phyloP scores from a whole-genome alignment of 345 rosid species.

The Crucihimalaya himalaica region DNA sequence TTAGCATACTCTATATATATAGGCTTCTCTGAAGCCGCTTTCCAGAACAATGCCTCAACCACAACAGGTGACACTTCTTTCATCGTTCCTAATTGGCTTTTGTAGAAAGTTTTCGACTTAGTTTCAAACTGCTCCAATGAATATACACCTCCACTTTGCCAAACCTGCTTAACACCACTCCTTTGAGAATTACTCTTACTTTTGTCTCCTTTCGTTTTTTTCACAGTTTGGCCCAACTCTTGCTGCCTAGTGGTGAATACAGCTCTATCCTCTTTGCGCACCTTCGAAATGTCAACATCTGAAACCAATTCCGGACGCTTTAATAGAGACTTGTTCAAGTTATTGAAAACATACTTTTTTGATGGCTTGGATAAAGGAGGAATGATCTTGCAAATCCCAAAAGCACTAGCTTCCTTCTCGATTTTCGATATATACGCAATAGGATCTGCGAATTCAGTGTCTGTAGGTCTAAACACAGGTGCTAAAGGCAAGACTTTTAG shows the following conservation, averaged over 20 bases:
- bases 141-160: conserved; percentile 97
- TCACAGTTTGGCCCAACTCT: conserved; percentile 79
- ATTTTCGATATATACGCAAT: conserved; percentile 96
- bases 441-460: conserved; percentile 98
- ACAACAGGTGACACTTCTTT: conserved; percentile 77
- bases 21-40: conserved; percentile 82
- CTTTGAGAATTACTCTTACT: conserved; percentile 38
- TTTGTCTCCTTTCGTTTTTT: conserved; percentile 50
- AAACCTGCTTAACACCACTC: conserved; percentile 79
- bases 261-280: conserved; percentile 58
- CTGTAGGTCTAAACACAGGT: conserved; percentile 91
- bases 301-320: conserved; percentile 75
- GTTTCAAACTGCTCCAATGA: conserved; percentile 94
- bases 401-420: conserved; percentile 90
- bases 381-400: conserved; percentile 93
- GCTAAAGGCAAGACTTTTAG: conserved; percentile 83
- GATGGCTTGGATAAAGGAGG: conserved; percentile 97
- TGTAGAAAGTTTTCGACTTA: conserved; percentile 77
- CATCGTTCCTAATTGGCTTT: conserved; percentile 58
- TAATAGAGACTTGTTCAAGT: conserved; percentile 79
- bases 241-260: conserved; percentile 96
- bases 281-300: conserved; percentile 45
- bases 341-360: conserved; percentile 70
- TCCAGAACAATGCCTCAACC: conserved; percentile 91
- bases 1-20: conserved; percentile 95